These are phyloP conservation scores for Phanerochaete carnosa DNA, from an alignment of 768 basidiomycete species.

Conservation along the genomic window DNA sequence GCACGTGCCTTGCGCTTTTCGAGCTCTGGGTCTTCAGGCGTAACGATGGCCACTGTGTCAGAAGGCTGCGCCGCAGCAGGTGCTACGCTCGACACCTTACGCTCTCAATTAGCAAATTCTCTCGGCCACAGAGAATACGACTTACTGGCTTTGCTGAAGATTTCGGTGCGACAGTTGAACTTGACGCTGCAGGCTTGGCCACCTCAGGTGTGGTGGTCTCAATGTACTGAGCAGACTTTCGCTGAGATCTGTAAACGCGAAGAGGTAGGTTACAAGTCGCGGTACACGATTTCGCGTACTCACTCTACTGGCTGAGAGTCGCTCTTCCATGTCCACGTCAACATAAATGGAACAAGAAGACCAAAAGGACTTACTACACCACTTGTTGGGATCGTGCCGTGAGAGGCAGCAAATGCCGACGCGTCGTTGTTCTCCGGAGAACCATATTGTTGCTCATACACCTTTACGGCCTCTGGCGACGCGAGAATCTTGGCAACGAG, in stretches of 20 bases:
- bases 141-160: slow-evolving; percentile 4
- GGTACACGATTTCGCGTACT: too few relatives aligned
- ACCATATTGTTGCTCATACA: slow-evolving; percentile 36
- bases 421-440: slow-evolving; percentile 25
- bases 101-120: background rate
- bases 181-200: background rate
- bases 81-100: background rate
- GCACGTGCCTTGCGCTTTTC: slow-evolving; percentile 61
- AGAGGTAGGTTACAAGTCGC: background rate
- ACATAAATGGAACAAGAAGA: background rate
- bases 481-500: slow-evolving; percentile 62
- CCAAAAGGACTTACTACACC: background rate
- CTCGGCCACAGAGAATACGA: background rate
- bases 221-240: background rate
- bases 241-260: background rate
- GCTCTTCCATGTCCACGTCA: background rate
- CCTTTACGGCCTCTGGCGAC: slow-evolving; percentile 45
- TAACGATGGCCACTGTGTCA: background rate
- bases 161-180: background rate
- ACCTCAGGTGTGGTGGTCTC: background rate
- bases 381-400: background rate
- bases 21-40: slow-evolving; percentile 43
- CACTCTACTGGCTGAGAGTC: background rate
- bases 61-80: background rate
- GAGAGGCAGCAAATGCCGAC: slow-evolving; percentile 3